Conservation (phyloP, 1,284 basidiomycete genomes). For the Pseudozyma tsukubaensis region DNA sequence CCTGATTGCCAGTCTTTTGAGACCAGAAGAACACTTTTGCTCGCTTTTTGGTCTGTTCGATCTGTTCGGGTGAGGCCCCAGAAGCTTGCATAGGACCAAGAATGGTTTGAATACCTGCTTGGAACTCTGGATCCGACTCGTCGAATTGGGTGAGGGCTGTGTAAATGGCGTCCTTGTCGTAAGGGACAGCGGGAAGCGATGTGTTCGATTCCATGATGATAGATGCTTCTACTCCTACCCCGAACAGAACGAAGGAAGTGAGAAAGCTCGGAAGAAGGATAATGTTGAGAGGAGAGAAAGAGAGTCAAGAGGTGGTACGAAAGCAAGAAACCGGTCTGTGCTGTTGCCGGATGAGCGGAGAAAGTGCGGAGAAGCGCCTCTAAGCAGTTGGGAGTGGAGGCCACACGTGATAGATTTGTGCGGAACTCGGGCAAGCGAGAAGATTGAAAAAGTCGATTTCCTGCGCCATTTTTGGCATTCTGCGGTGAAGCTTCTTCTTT, state of each 20-base stretch:
- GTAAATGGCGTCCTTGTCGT: conserved; percentile 41
- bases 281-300: background rate
- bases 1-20: conserved; percentile 39
- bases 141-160: conserved; percentile 33
- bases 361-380: too few relatives aligned
- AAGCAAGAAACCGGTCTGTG: too few relatives aligned
- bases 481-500: too few relatives aligned
- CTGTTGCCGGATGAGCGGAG: too few relatives aligned
- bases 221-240: too few relatives aligned
- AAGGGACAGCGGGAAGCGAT: conserved; percentile 24
- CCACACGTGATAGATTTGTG: too few relatives aligned
- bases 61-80: conserved; percentile 41
- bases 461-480: too few relatives aligned
- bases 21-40: conserved; percentile 55
- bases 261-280: too few relatives aligned
- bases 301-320: background rate
- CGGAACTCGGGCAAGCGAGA: too few relatives aligned
- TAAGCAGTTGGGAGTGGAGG: too few relatives aligned
- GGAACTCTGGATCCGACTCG: conserved; percentile 38
- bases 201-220: conserved; percentile 21
- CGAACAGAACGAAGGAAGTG: background rate
- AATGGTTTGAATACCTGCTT: conserved; percentile 55
- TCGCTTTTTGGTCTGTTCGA: conserved; percentile 40
- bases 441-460: too few relatives aligned
- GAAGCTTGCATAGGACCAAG: conserved; percentile 44